Evolutionary conservation across 1,284 basidiomycete species (phyloP), one percentile per base, ranked within the genome.

Genomic region (Microbotryomycetes sp.): DNA sequence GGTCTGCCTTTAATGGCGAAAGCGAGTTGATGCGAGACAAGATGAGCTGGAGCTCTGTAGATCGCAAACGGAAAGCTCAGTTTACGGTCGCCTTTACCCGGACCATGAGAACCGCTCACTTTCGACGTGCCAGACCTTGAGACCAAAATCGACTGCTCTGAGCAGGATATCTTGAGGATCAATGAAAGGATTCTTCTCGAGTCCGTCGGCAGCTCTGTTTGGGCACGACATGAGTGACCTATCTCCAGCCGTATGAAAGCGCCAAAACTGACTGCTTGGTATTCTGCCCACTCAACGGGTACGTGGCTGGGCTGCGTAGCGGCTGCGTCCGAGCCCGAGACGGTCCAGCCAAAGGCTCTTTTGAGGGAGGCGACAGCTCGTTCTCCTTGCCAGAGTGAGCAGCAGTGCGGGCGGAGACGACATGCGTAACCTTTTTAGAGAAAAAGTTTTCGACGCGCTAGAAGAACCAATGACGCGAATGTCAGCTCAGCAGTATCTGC

Each of bases 111-210:
- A 45, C 6, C 24, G 87, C 87, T 71, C 81, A 92, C 73, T 89
- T 79, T 82, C 76, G 5, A 85, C 78, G 45, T 78, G 84, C 93
- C 96, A 98, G 29, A 97, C 84, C 76, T 97, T 97, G 75, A 91
- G 88, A 41, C 83, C 82, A 67, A 88, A 86, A 35, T 81, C 80
- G 52, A 83, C 77, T 2, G 92, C 91, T 73, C 92, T 90, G 59
- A 81, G 76, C 4, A 90, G 80, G 31, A 92, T 80, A 59, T 81
- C 81, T 45, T 81, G 79, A 50, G 75, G 73, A 21, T 78, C 77
- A 50, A 71, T 73, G 65, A 72, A 68, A 6, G 64, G 64, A 49
- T 68, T 68, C 54, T 77, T 73, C 59, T 76, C 73, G 56, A 59
- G 54, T 27, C 73, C 73, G 45, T 78, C 75, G 50, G 65, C 57